A percentile compares a stretch with the other conserved stretches of the same genome.
These are phyloP conservation scores for Tricholomella constricta DNA, from an alignment of 768 basidiomycete species.

Conservation along the genomic window DNA sequence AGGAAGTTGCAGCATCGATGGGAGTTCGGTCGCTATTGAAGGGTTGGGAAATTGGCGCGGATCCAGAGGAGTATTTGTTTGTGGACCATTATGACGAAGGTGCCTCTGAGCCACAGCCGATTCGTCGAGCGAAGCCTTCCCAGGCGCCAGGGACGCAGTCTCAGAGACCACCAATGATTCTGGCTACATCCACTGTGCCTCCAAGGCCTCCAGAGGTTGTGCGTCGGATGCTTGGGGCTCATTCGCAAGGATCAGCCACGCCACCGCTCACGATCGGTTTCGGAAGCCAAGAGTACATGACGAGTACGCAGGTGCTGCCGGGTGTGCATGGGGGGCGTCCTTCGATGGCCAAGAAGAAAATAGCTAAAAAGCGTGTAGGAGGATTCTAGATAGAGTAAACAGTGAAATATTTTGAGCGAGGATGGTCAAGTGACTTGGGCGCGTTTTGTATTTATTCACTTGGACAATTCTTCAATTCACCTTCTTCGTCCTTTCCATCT, in stretches of 20 bases:
- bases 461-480: slow-evolving; percentile 5
- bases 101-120: slow-evolving; percentile 16
- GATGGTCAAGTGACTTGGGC: slow-evolving; percentile 32
- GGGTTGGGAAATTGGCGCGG: slow-evolving; percentile 64
- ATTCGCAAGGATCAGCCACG: slow-evolving; percentile 16
- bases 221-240: slow-evolving; percentile 5
- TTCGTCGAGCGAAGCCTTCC: background rate
- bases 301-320: slow-evolving; percentile 71
- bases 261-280: slow-evolving; percentile 8
- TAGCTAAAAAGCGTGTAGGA: slow-evolving; percentile 66
- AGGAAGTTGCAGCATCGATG: slow-evolving; percentile 36
- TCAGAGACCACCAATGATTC: slow-evolving; percentile 42
- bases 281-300: slow-evolving; percentile 37
- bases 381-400: slow-evolving; percentile 56
- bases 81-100: slow-evolving; percentile 53
- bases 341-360: slow-evolving; percentile 51
- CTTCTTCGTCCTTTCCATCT: slow-evolving; percentile 14
- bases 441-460: slow-evolving; percentile 19
- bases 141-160: background rate
- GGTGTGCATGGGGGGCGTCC: slow-evolving; percentile 72
- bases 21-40: slow-evolving; percentile 66
- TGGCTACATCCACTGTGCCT: slow-evolving; percentile 30
- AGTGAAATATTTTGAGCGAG: background rate
- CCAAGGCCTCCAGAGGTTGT: slow-evolving; percentile 17
- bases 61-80: slow-evolving; percentile 53